These are phyloP conservation scores for Bipolaris oryzae DNA, from an alignment of 2,329 filamentous ascomycete species.

Conservation along the genomic window DNA sequence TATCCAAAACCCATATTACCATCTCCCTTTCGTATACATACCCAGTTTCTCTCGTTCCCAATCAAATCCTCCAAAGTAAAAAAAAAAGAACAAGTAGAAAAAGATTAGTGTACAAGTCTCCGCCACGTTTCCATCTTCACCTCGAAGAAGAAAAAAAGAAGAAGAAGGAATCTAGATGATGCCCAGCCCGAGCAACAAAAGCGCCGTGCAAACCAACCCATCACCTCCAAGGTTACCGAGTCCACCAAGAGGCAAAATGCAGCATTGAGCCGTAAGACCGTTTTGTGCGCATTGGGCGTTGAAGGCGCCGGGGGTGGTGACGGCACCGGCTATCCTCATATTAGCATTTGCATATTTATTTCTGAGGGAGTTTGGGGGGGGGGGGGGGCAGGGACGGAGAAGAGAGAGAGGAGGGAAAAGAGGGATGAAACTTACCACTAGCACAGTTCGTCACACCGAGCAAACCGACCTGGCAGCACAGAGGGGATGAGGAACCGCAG, in stretches of 20 bases:
- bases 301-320: slow-evolving; percentile 20
- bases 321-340: slow-evolving; percentile 9
- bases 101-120: too few species aligned
- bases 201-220: slow-evolving; percentile 22
- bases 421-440: slow-evolving; percentile 16
- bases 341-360: neutral
- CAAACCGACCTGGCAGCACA: slow-evolving; percentile 28
- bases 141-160: too few species aligned
- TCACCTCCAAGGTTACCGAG: slow-evolving; percentile 8
- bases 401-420: neutral
- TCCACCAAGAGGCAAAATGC: slow-evolving; percentile 12
- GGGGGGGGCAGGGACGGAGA: too few species aligned
- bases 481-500: slow-evolving; percentile 23
- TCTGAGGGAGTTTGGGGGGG: neutral
- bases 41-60: too few species aligned
- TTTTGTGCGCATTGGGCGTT: slow-evolving; percentile 19
- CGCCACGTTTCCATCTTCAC: too few species aligned
- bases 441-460: slow-evolving; percentile 26
- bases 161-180: too few species aligned
- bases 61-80: too few species aligned
- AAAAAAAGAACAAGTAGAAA: too few species aligned
- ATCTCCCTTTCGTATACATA: too few species aligned
- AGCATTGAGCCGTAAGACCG: slow-evolving; percentile 27
- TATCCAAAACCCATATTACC: too few species aligned
- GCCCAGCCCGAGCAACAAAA: too few species aligned